These are phyloP conservation scores for Blastobotrys capitulatus DNA, from an alignment of 1,139 yeast genomes.

Conservation along the genomic window DNA sequence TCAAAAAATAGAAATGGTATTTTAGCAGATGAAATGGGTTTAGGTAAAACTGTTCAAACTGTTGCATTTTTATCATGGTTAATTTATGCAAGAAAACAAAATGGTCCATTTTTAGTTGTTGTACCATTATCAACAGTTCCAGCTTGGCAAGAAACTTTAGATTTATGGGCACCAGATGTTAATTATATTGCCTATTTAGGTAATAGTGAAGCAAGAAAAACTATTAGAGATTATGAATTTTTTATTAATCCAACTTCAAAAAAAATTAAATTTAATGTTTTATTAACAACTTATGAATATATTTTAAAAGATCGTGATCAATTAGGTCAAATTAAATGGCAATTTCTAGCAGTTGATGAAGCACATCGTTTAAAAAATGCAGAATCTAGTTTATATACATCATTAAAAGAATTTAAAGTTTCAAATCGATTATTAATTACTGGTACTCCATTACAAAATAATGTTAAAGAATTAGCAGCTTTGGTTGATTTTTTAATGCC, in stretches of 20 bases:
- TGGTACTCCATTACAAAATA: conserved; percentile 97
- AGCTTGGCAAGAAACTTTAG: conserved; percentile 99
- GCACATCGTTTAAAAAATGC: conserved; percentile 96
- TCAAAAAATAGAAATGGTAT: conserved; percentile 96
- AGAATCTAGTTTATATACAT: conserved; percentile 87
- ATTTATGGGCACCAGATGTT: conserved; percentile 94
- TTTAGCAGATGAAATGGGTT: conserved; percentile 98
- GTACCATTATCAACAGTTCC: conserved; percentile 96
- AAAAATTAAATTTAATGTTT: conserved; percentile 80
- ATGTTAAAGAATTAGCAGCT: conserved; percentile 92
- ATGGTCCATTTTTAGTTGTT: conserved; percentile 94
- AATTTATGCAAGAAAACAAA: conserved; percentile 87
- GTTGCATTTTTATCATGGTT: conserved; percentile 93
- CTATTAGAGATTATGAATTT: conserved; percentile 81
- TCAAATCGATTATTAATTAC: conserved; percentile 85
- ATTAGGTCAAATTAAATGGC: conserved; percentile 86
- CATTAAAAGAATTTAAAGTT: conserved; percentile 75
- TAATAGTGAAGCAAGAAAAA: conserved; percentile 77
- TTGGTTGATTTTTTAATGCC: conserved; percentile 95
- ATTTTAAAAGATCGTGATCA: conserved; percentile 81
- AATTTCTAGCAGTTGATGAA: conserved; percentile 95
- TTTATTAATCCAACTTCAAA: conserved; percentile 45
- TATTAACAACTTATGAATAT: conserved; percentile 92
- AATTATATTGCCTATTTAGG: conserved; percentile 92
- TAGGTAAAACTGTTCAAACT: conserved; percentile 97